These are phyloP conservation scores for Rhizopogon sp. DNA, from an alignment of 768 basidiomycete species.

Conservation along the genomic window DNA sequence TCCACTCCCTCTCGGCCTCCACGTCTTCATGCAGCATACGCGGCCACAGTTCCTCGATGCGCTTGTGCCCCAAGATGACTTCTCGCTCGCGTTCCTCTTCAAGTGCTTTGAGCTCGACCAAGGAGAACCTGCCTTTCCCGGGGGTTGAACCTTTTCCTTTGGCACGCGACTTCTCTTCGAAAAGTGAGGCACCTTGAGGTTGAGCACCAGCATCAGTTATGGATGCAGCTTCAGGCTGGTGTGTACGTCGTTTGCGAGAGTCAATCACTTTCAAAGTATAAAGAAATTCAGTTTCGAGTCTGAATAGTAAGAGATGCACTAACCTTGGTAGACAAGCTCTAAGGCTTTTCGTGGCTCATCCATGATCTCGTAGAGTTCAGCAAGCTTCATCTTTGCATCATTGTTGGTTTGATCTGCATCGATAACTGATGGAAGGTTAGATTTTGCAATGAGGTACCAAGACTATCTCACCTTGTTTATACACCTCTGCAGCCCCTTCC, in stretches of 20 bases:
- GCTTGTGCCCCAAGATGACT: slow-evolving; percentile 51
- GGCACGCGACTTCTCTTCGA: slow-evolving; percentile 46
- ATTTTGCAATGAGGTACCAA: not conserved
- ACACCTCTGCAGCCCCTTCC: slow-evolving; percentile 75
- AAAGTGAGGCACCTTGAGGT: slow-evolving; percentile 46
- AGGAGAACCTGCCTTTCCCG: slow-evolving; percentile 44
- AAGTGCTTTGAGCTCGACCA: slow-evolving; percentile 55
- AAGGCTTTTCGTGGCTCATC: slow-evolving; percentile 79
- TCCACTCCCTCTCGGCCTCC: slow-evolving; percentile 66
- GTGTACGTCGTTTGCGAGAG: slow-evolving; percentile 44
- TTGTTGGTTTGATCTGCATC: slow-evolving; percentile 68
- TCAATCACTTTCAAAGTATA: slow-evolving; percentile 43
- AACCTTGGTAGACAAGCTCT: slow-evolving; percentile 81
- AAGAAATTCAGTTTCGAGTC: not conserved
- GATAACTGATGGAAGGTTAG: slow-evolving; percentile 45
- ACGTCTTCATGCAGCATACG: slow-evolving; percentile 40
- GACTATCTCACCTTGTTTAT: slow-evolving; percentile 62
- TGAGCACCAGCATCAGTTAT: slow-evolving; percentile 11
- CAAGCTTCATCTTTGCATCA: slow-evolving; percentile 86
- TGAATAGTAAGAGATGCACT: not conserved
- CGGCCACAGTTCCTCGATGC: slow-evolving; percentile 60
- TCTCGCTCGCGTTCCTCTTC: slow-evolving; percentile 66
- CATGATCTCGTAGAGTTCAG: slow-evolving; percentile 83
- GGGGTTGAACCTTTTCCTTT: slow-evolving; percentile 33
- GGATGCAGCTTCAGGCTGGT: slow-evolving; percentile 14